Conservation (phyloP, 257 asterid genomes). For the Verbascum thapsus region DNA sequence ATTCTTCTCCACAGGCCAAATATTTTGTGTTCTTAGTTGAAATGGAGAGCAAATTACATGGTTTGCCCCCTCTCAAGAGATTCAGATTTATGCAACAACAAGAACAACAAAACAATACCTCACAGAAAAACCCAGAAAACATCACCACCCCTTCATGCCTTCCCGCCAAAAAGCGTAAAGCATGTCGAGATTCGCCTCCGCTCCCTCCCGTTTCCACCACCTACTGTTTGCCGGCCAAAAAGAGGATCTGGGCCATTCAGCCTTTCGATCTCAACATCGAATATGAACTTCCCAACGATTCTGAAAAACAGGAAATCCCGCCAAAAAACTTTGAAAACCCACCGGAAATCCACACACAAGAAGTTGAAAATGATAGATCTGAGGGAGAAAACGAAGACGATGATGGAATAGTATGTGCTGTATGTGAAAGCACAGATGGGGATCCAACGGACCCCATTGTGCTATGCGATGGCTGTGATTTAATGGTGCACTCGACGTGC, state of each 20-base stretch:
- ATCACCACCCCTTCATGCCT: slow-evolving; percentile 34
- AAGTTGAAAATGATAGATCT: not conserved
- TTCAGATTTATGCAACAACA: slow-evolving; percentile 53
- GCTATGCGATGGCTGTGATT: slow-evolving; percentile 86
- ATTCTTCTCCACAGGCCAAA: no score
- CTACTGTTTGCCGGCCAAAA: slow-evolving; percentile 76
- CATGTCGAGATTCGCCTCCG: slow-evolving; percentile 37
- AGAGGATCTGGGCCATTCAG: slow-evolving; percentile 63
- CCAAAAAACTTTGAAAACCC: not conserved
- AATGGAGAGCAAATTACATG: slow-evolving; percentile 51
- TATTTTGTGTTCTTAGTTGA: not conserved
- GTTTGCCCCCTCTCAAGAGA: slow-evolving; percentile 76
- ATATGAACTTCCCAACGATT: slow-evolving; percentile 23
- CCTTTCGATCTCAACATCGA: slow-evolving; percentile 64
- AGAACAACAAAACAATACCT: slow-evolving; percentile 1
- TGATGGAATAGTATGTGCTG: slow-evolving; percentile 73
- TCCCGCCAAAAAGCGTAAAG: slow-evolving; percentile 80
- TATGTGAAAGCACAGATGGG: slow-evolving; percentile 83
- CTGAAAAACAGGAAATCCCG: slow-evolving; percentile 7
- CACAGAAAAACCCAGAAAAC: not conserved
- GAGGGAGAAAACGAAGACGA: slow-evolving; percentile 34
- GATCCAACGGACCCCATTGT: slow-evolving; percentile 86
- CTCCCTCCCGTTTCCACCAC: slow-evolving; percentile 29
- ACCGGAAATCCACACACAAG: not conserved
- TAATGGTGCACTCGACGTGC: slow-evolving; percentile 85